Conservation (phyloP, 2,329 filamentous ascomycete species). For the Pestalotiopsis sp. region DNA sequence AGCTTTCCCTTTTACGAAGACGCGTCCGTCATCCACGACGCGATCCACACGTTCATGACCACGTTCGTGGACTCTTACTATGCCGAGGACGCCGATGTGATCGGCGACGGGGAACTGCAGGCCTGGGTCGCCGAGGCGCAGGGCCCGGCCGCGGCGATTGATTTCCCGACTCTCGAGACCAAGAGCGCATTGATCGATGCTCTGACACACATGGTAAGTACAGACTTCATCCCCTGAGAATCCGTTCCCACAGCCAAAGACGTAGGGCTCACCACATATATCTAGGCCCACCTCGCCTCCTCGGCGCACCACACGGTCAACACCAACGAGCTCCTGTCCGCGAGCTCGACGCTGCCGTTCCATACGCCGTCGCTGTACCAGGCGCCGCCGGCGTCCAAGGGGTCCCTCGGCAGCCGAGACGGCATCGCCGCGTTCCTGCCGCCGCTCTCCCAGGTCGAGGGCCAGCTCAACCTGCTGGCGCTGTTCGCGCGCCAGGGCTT, state of each 20-base stretch:
- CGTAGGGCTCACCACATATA: constrained; percentile 43
- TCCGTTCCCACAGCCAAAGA: constrained; percentile 20
- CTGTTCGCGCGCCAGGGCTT: constrained; percentile 44
- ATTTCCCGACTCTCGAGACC: constrained; percentile 40
- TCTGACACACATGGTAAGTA: neutral
- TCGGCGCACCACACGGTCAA: constrained; percentile 45
- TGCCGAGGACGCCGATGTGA: constrained; percentile 30
- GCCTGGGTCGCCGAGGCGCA: constrained; percentile 46
- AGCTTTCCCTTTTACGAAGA: constrained; percentile 49
- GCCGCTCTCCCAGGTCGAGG: constrained; percentile 30
- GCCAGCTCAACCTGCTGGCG: constrained; percentile 38
- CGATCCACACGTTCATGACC: constrained; percentile 39
- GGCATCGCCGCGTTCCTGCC: constrained; percentile 38
- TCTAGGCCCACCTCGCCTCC: constrained; percentile 37
- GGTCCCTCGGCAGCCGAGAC: constrained; percentile 26
- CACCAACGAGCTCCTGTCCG: constrained; percentile 39
- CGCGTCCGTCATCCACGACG: constrained; percentile 36
- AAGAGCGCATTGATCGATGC: constrained; percentile 18
- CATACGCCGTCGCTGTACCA: constrained; percentile 43
- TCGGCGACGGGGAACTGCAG: constrained; percentile 42
- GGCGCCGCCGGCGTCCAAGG: constrained; percentile 41
- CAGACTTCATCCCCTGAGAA: neutral
- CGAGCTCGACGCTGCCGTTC: constrained; percentile 41
- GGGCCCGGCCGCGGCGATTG: constrained; percentile 35
- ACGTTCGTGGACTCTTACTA: constrained; percentile 49